Percentiles rank a stretch among this genome's conserved stretches.
Evolutionary conservation across 495 filamentous ascomycete genomes (phyloP).

Genomic region (Xeromyces bisporus): DNA sequence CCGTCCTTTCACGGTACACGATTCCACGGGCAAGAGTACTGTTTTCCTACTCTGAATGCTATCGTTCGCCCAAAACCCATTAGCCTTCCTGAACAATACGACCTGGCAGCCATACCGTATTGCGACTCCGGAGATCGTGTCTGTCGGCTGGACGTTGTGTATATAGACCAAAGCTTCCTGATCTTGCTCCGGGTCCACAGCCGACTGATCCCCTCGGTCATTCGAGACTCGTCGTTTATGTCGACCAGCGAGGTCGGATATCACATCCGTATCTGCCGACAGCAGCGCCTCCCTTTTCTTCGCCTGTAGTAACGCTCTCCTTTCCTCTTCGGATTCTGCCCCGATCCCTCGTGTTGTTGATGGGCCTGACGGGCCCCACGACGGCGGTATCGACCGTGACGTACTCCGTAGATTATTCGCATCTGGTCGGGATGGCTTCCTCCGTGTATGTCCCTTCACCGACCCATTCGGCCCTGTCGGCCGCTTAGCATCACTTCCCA

Average conservation of each 20-base stretch:
- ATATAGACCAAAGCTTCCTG: constrained; percentile 70
- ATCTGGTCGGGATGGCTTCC: constrained; percentile 30
- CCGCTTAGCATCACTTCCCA: constrained; percentile 29
- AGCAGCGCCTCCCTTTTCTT: constrained; percentile 47
- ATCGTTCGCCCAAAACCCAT: constrained; percentile 88
- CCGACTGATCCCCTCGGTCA: constrained; percentile 23
- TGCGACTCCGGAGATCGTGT: constrained; percentile 78
- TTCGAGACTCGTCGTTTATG: constrained; percentile 46
- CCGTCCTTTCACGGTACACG: constrained; percentile 69
- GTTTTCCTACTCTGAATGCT: constrained; percentile 67
- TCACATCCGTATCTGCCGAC: constrained; percentile 32
- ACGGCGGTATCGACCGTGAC: constrained; percentile 18
- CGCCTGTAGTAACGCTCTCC: constrained; percentile 39
- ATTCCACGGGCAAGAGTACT: constrained; percentile 76
- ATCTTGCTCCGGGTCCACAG: constrained; percentile 37
- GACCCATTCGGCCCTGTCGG: constrained; percentile 13
- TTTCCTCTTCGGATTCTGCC: constrained; percentile 37
- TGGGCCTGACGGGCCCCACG: constrained; percentile 38
- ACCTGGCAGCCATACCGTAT: constrained; percentile 76
- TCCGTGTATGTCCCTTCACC: constrained; percentile 15
- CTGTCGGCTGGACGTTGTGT: constrained; percentile 63
- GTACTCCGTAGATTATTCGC: constrained; percentile 22
- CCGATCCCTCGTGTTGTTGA: constrained; percentile 28
- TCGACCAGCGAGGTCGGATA: constrained; percentile 25
- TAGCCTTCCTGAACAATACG: constrained; percentile 66